phyloP scores from a whole-genome alignment of 495 filamentous ascomycete species.

The Aspergillus hancockii region DNA sequence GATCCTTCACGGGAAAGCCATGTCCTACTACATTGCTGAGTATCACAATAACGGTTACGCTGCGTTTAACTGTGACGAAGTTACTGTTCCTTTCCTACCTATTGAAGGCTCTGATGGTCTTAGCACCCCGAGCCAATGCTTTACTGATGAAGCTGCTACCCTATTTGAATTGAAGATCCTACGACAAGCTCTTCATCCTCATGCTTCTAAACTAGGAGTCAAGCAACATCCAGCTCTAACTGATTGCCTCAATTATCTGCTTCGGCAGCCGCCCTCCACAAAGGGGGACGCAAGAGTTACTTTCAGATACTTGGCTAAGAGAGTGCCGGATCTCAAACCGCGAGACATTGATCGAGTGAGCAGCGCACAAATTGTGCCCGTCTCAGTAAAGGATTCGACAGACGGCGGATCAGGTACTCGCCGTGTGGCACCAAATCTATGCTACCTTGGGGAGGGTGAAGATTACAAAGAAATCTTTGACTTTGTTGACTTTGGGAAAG shows the following conservation, averaged over 20 bases:
- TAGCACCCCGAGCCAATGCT: slow-evolving; percentile 75
- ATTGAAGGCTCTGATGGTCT: slow-evolving; percentile 63
- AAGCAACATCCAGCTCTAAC: slow-evolving; percentile 72
- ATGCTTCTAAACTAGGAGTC: slow-evolving; percentile 84
- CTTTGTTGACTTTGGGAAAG: slow-evolving; percentile 88
- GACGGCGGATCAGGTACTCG: slow-evolving; percentile 39
- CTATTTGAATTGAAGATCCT: slow-evolving; percentile 81
- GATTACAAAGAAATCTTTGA: slow-evolving; percentile 89
- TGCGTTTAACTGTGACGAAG: slow-evolving; percentile 53
- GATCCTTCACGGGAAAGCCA: slow-evolving; percentile 58
- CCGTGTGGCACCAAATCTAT: slow-evolving; percentile 62
- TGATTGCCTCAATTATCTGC: slow-evolving; percentile 68
- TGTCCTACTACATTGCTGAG: slow-evolving; percentile 82
- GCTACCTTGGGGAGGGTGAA: slow-evolving; percentile 76
- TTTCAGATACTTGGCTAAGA: slow-evolving; percentile 80
- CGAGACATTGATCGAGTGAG: slow-evolving; percentile 59
- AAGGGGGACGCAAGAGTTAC: slow-evolving; percentile 63
- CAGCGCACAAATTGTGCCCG: slow-evolving; percentile 69
- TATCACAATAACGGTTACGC: slow-evolving; percentile 75
- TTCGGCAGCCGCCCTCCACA: slow-evolving; percentile 67
- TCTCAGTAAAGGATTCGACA: slow-evolving; percentile 42
- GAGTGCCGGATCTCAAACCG: slow-evolving; percentile 69
- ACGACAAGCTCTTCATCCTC: slow-evolving; percentile 65
- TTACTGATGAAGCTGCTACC: slow-evolving; percentile 72
- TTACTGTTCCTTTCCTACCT: slow-evolving; percentile 69